These are phyloP conservation scores for Jatropha multifida DNA, from an alignment of 441 rosid genomes.

Conservation along the genomic window DNA sequence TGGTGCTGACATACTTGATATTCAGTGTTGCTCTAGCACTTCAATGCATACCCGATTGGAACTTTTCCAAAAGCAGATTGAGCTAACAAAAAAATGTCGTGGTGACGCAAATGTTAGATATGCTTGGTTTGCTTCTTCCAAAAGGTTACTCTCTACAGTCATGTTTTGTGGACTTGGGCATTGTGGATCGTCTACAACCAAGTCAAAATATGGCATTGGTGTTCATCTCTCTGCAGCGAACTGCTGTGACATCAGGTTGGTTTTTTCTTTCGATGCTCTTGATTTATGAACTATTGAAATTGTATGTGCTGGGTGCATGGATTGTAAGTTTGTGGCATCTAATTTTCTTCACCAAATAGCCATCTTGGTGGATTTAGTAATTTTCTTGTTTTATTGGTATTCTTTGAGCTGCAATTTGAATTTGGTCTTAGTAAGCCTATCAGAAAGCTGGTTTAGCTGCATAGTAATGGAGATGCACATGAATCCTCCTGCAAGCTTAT, in stretches of 20 bases:
- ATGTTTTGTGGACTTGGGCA: slow-evolving; percentile 66
- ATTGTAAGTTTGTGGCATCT: background rate
- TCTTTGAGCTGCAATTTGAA: background rate
- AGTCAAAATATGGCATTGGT: slow-evolving; percentile 67
- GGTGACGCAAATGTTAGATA: slow-evolving; percentile 77
- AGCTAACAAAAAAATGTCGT: slow-evolving; percentile 59
- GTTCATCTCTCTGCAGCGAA: slow-evolving; percentile 71
- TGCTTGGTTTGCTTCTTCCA: slow-evolving; percentile 91
- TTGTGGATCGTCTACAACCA: slow-evolving; percentile 51
- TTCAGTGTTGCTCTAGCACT: slow-evolving; percentile 46
- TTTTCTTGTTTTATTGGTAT: no score
- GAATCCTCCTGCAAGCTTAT: background rate
- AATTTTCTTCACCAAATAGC: background rate
- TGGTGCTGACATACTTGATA: slow-evolving; percentile 44
- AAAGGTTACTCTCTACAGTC: slow-evolving; percentile 42
- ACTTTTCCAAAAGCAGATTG: slow-evolving; percentile 76
- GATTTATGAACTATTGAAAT: background rate
- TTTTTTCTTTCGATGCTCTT: slow-evolving; percentile 1
- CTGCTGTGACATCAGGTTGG: slow-evolving; percentile 63
- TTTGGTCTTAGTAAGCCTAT: background rate
- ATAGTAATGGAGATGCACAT: background rate
- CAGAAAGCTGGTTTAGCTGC: background rate
- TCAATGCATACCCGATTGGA: slow-evolving; percentile 52
- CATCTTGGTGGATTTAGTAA: background rate
- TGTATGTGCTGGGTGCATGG: background rate